These are phyloP conservation scores for Helotiales sp. DNA, from an alignment of 2,329 filamentous ascomycete genomes.

Conservation along the genomic window DNA sequence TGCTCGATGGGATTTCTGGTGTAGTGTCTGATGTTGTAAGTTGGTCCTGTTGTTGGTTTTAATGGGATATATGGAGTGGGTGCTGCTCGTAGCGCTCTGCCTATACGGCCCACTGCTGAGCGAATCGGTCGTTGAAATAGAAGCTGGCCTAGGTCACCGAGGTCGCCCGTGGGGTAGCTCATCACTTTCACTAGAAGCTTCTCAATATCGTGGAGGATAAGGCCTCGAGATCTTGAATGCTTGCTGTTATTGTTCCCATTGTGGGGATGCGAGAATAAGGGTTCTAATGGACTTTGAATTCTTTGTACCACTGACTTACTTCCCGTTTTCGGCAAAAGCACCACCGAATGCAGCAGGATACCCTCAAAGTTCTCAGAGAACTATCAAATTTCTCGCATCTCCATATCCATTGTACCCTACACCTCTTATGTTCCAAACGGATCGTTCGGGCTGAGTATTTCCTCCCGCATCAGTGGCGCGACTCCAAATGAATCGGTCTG, in stretches of 20 bases:
- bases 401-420: background rate
- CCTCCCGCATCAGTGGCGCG: background rate
- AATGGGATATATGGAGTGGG: background rate
- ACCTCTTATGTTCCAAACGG: constrained; percentile 4
- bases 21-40: background rate
- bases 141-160: background rate
- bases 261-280: background rate
- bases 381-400: background rate
- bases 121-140: background rate
- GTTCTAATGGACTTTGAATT: background rate
- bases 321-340: background rate
- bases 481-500: background rate
- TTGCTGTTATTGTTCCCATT: background rate
- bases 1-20: background rate
- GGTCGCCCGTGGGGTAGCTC: background rate
- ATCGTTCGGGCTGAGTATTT: background rate
- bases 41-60: background rate
- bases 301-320: background rate
- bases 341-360: background rate
- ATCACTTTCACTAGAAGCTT: background rate
- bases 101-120: background rate
- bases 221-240: background rate
- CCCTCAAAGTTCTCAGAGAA: background rate
- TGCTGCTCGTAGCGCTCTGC: background rate
- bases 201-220: background rate